phyloP scores from a whole-genome alignment of 2,329 filamentous ascomycete genomes.

The Botrytis galanthina region DNA sequence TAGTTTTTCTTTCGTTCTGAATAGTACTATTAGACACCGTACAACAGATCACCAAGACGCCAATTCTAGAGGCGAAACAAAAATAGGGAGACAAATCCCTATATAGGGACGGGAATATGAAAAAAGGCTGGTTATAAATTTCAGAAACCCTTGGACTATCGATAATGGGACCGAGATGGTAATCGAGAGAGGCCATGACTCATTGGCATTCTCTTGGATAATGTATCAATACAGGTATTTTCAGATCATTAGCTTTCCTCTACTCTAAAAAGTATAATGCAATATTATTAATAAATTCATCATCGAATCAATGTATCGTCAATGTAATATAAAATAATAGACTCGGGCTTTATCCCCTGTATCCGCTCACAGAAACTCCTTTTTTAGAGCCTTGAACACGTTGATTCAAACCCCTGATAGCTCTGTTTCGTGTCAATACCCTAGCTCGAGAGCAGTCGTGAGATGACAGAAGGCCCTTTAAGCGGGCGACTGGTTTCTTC shows the following conservation, averaged over 20 bases:
- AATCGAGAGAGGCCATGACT: background rate
- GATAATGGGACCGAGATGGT: background rate
- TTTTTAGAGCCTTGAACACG: too few species aligned
- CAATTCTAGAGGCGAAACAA: background rate
- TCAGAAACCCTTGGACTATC: background rate
- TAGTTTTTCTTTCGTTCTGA: background rate
- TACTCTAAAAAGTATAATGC: background rate
- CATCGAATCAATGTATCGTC: too few species aligned
- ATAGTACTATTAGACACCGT: background rate
- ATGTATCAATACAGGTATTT: background rate
- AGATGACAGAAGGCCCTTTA: too few species aligned
- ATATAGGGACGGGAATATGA: background rate
- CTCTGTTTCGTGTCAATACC: background rate
- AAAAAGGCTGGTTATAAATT: background rate
- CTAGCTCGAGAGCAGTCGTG: background rate
- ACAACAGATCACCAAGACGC: background rate
- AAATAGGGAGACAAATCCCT: background rate
- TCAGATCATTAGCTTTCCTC: background rate
- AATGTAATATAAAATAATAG: background rate
- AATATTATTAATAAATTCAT: too few species aligned
- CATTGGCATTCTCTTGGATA: background rate
- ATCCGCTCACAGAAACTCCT: too few species aligned
- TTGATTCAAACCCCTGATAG: fast-evolving
- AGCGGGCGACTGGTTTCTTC: too few species aligned
- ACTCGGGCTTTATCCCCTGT: background rate